Conservation (phyloP, 495 filamentous ascomycete species). For the Bryoglossum gracile region DNA sequence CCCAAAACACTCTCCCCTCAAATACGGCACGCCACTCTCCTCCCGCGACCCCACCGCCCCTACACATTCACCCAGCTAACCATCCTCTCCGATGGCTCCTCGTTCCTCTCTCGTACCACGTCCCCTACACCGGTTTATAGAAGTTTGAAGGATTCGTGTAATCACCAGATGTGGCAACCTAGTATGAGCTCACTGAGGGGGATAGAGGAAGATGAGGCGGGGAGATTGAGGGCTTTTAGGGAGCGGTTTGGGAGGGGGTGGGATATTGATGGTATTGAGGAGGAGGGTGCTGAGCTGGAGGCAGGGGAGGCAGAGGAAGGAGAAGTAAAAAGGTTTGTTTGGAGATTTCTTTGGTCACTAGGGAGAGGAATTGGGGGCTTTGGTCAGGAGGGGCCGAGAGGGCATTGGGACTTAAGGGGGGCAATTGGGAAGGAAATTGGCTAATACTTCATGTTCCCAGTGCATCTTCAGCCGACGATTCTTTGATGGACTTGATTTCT, state of each 20-base stretch:
- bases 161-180: constrained; percentile 88
- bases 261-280: constrained; percentile 42
- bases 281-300: constrained; percentile 16
- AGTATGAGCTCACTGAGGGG: constrained; percentile 66
- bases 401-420: constrained; percentile 20
- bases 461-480: constrained; percentile 33
- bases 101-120: constrained; percentile 83
- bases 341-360: constrained; percentile 6
- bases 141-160: constrained; percentile 75
- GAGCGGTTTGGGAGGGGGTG: constrained; percentile 74
- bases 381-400: constrained; percentile 16
- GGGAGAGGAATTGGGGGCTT: constrained; percentile 18
- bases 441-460: neutral
- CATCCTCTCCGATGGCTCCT: constrained; percentile 85
- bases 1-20: constrained; percentile 18
- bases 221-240: constrained; percentile 78
- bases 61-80: constrained; percentile 97
- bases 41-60: constrained; percentile 78
- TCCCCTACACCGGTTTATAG: constrained; percentile 72
- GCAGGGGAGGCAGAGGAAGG: constrained; percentile 17
- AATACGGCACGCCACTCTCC: constrained; percentile 76
- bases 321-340: neutral
- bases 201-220: constrained; percentile 93
- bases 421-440: constrained; percentile 21
- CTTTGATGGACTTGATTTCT: constrained; percentile 64